These are phyloP conservation scores for Exophiala spinifera DNA, from an alignment of 2,329 filamentous ascomycete genomes.

Conservation along the genomic window DNA sequence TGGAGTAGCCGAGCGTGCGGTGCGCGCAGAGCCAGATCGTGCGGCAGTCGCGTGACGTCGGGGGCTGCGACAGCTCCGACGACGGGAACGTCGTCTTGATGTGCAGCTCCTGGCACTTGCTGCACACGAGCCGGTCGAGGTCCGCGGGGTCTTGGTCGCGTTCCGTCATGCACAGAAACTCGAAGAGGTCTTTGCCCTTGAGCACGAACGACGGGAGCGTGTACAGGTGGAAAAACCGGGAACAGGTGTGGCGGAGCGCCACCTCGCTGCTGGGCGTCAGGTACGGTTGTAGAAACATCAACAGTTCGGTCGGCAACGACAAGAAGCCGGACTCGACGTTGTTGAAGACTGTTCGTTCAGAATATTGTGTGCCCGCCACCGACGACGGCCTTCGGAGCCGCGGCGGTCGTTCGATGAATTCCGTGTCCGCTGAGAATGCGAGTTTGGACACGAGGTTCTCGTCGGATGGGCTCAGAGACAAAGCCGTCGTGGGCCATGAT, in stretches of 20 bases:
- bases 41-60: constrained; percentile 25
- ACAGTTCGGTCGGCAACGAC: constrained; percentile 27
- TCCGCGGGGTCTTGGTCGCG: constrained; percentile 27
- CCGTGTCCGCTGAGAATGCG: constrained; percentile 25
- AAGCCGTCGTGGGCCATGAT: constrained; percentile 13
- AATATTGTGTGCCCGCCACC: constrained; percentile 18
- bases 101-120: constrained; percentile 26
- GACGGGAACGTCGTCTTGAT: constrained; percentile 22
- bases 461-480: constrained; percentile 27
- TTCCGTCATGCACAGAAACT: constrained; percentile 30
- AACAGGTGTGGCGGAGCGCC: constrained; percentile 27
- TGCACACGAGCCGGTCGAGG: constrained; percentile 26
- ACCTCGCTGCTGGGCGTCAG: constrained; percentile 25
- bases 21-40: constrained; percentile 31
- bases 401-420: constrained; percentile 24
- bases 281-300: constrained; percentile 25
- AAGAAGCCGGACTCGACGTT: constrained; percentile 27
- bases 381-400: constrained; percentile 23
- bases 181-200: constrained; percentile 26
- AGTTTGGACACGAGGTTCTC: constrained; percentile 28
- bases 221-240: constrained; percentile 28
- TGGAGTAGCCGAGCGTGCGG: constrained; percentile 25
- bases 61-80: constrained; percentile 20
- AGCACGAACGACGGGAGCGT: constrained; percentile 26
- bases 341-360: constrained; percentile 29